These are phyloP conservation scores for Solanum rostratum DNA, from an alignment of 257 asterid genomes.

Conservation along the genomic window DNA sequence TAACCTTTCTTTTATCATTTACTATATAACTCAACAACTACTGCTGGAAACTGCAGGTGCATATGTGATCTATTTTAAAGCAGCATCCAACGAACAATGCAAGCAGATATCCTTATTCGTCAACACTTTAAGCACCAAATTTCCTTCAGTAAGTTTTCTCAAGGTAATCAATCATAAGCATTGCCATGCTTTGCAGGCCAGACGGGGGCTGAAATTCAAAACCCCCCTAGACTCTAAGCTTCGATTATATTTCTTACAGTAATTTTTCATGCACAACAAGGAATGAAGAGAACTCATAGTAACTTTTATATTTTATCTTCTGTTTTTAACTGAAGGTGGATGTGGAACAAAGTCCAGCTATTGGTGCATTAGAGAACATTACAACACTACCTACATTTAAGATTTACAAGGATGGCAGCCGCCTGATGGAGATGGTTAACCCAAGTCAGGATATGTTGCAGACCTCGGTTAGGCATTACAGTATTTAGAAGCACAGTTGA, in stretches of 20 bases:
- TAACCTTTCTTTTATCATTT: not conserved
- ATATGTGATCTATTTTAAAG: slow-evolving; percentile 60
- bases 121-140: slow-evolving; percentile 53
- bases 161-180: slow-evolving; percentile 36
- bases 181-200: not conserved
- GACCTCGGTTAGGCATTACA: slow-evolving; percentile 24
- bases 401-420: slow-evolving; percentile 41
- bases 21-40: slow-evolving; percentile 5
- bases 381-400: slow-evolving; percentile 43
- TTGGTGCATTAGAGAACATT: slow-evolving; percentile 45
- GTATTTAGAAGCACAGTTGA: not conserved
- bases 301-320: not conserved
- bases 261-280: not conserved
- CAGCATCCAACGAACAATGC: slow-evolving; percentile 38
- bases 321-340: slow-evolving; percentile 40
- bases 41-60: slow-evolving; percentile 42
- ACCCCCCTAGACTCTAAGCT: not conserved
- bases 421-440: slow-evolving; percentile 43
- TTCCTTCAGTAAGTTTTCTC: slow-evolving; percentile 64
- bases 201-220: not conserved
- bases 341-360: slow-evolving; percentile 31
- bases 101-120: slow-evolving; percentile 53
- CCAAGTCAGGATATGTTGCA: slow-evolving; percentile 48
- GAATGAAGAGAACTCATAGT: not conserved
- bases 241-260: not conserved